Percentiles rank a stretch among this genome's conserved stretches.
These are phyloP conservation scores for Penicillium dipodomyicola DNA, from an alignment of 495 filamentous ascomycete species.

Conservation along the genomic window DNA sequence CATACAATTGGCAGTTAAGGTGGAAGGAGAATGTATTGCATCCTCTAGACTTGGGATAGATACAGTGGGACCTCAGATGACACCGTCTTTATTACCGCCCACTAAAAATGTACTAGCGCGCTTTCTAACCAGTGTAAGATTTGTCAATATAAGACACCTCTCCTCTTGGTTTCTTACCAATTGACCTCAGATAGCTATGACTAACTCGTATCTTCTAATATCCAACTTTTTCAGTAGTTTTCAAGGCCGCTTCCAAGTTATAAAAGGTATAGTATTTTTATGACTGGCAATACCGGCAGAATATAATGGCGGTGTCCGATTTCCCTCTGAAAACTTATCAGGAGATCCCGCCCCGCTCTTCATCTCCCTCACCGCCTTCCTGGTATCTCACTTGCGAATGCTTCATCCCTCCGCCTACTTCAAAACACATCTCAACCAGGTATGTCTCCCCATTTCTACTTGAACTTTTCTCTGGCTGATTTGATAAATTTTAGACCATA, in stretches of 20 bases:
- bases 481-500: background rate
- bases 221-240: background rate
- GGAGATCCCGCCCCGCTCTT: background rate
- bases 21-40: background rate
- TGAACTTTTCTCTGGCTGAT: background rate
- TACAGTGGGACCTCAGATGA: background rate
- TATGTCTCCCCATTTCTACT: background rate
- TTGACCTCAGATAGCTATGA: too few relatives aligned
- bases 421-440: background rate
- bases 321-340: background rate
- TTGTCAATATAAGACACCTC: background rate
- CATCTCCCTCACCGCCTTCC: slow-evolving; percentile 8
- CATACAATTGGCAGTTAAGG: background rate
- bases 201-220: background rate
- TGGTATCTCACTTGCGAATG: slow-evolving; percentile 2
- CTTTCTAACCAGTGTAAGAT: background rate
- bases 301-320: background rate
- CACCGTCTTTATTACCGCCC: background rate
- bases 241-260: background rate
- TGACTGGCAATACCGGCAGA: background rate
- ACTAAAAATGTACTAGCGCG: background rate
- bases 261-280: background rate
- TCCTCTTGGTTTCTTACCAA: too few relatives aligned
- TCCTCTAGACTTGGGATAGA: background rate
- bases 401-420: slow-evolving; percentile 1